phyloP scores from a whole-genome alignment of 352 stramenopile species.

The Pythium phragmitis region DNA sequence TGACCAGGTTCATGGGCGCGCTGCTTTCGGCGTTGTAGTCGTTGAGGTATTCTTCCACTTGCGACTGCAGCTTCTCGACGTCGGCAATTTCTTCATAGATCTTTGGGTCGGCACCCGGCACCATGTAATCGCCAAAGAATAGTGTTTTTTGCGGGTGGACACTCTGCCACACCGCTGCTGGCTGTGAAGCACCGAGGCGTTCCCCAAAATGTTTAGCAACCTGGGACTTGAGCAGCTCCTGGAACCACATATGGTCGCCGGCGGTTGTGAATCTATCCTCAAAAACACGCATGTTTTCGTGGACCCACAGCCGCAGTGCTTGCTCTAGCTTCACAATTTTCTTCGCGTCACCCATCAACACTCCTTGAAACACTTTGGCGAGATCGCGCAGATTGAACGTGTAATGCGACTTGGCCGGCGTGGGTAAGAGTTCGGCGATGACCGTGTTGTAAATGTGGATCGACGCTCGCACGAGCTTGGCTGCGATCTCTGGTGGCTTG shows the following conservation, averaged over 20 bases:
- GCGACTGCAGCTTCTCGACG: constrained; percentile 73
- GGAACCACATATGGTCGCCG: constrained; percentile 91
- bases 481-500: constrained; percentile 41
- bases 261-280: constrained; percentile 92
- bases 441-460: constrained; percentile 93
- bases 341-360: constrained; percentile 84
- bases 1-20: constrained; percentile 84
- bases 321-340: constrained; percentile 55
- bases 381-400: constrained; percentile 95
- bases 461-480: constrained; percentile 70
- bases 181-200: constrained; percentile 31
- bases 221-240: constrained; percentile 62
- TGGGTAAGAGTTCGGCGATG: constrained; percentile 86
- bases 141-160: constrained; percentile 59
- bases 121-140: constrained; percentile 93
- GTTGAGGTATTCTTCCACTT: constrained; percentile 85
- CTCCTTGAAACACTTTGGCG: constrained; percentile 92
- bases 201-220: constrained; percentile 55
- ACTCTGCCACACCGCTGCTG: constrained; percentile 47
- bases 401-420: constrained; percentile 94
- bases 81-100: constrained; percentile 91
- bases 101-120: constrained; percentile 88
- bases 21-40: constrained; percentile 90
- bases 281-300: constrained; percentile 94
- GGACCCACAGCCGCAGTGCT: constrained; percentile 89